Conservation (phyloP, 495 filamentous ascomycete species). For the Echria macrotheca region DNA sequence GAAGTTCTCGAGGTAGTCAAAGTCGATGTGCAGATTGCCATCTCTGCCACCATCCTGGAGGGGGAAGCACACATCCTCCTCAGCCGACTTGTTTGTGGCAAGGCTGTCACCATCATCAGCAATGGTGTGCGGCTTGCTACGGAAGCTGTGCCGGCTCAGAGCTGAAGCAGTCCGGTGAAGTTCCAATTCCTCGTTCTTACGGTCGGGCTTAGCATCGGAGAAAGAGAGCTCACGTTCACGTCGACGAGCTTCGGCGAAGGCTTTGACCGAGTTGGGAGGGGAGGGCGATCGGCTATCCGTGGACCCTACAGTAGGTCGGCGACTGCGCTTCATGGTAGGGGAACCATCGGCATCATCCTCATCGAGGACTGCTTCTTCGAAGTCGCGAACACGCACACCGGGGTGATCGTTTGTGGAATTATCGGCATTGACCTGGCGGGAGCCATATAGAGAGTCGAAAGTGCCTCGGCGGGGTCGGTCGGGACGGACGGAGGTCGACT, state of each 20-base stretch:
- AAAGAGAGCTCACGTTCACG: conserved; percentile 52
- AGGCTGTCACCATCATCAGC: conserved; percentile 44
- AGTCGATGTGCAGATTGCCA: conserved; percentile 62
- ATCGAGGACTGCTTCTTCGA: conserved; percentile 78
- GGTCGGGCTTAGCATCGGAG: conserved; percentile 34
- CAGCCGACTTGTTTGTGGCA: conserved; percentile 51
- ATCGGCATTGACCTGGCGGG: conserved; percentile 34
- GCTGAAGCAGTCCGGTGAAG: conserved; percentile 69
- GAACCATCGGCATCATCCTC: conserved; percentile 55
- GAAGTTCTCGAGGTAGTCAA: conserved; percentile 82
- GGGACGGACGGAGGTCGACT: conserved; percentile 56
- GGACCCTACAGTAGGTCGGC: conserved; percentile 43
- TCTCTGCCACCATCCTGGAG: conserved; percentile 44
- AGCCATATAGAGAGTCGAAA: conserved; percentile 47
- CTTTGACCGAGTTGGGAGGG: conserved; percentile 94
- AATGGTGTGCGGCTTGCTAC: conserved; percentile 42
- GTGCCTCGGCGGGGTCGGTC: conserved; percentile 51
- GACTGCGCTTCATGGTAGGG: conserved; percentile 32
- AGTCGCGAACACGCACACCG: conserved; percentile 38
- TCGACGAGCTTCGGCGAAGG: conserved; percentile 76
- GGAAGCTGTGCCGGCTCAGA: conserved; percentile 51
- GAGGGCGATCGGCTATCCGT: conserved; percentile 61
- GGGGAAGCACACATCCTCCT: conserved; percentile 85
- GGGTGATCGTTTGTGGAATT: conserved; percentile 24
- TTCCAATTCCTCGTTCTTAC: conserved; percentile 49